Percentiles rank a stretch among this genome's conserved stretches.
phyloP scores from a whole-genome alignment of 2,329 filamentous ascomycete species.

The Ciborinia camelliae region DNA sequence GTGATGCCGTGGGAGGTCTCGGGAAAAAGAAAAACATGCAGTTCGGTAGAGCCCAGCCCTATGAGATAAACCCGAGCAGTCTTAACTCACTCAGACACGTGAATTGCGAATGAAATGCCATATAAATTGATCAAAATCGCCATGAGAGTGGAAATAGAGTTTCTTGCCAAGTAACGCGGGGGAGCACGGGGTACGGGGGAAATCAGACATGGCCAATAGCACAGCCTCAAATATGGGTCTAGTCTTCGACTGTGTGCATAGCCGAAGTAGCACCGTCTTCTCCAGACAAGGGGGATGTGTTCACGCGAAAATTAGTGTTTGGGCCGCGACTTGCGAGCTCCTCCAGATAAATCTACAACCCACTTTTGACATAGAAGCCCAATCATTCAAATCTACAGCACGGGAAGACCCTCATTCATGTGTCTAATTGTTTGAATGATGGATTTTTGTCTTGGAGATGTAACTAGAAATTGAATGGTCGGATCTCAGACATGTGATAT shows the following conservation, averaged over 20 bases:
- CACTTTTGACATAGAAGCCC: not conserved
- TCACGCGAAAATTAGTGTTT: not conserved
- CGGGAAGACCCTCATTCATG: not conserved
- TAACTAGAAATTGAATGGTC: not conserved
- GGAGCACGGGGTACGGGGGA: slow-evolving; percentile 12
- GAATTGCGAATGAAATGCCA: not conserved
- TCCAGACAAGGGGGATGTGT: not conserved
- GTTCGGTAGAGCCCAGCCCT: not conserved
- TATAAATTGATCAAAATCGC: not conserved
- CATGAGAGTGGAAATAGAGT: not conserved
- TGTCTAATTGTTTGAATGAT: not conserved
- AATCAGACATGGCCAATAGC: not conserved
- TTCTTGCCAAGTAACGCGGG: slow-evolving; percentile 1
- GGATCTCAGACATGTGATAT: not conserved
- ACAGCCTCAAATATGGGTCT: slow-evolving; percentile 6
- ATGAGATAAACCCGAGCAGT: not conserved
- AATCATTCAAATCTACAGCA: not conserved
- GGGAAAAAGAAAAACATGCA: not conserved
- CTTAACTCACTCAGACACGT: not conserved
- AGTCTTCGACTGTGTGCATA: not conserved
- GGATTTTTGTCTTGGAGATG: not conserved
- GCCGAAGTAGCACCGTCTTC: not conserved
- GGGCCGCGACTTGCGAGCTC: not conserved
- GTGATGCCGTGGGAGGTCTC: not conserved
- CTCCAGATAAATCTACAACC: not conserved